Conservation (phyloP, 2,329 filamentous ascomycete species). For the Tolypocladium amazonense region DNA sequence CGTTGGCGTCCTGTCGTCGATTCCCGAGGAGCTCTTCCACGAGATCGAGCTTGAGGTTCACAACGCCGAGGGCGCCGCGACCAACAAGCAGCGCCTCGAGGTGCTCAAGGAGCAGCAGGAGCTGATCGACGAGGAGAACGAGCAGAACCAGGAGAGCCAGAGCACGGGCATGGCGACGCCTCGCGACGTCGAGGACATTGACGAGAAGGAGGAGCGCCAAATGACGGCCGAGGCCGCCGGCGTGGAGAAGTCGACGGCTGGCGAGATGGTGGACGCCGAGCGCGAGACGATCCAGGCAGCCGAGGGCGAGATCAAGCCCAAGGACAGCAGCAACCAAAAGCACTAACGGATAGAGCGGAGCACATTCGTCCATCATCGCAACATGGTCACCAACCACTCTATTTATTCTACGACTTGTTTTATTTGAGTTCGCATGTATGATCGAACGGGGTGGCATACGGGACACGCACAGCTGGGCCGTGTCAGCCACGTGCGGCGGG, state of each 20-base stretch:
- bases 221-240: constrained; percentile 38
- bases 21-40: constrained; percentile 97
- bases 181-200: constrained; percentile 84
- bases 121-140: constrained; percentile 91
- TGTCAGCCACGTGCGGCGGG: not conserved
- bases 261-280: constrained; percentile 46
- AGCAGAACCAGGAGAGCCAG: constrained; percentile 77
- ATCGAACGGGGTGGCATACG: not conserved
- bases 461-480: not conserved
- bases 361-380: not conserved
- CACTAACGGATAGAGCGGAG: not conserved
- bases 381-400: not conserved
- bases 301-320: constrained; percentile 15
- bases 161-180: constrained; percentile 63
- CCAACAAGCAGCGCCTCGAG: constrained; percentile 97
- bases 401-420: not conserved
- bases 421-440: not conserved
- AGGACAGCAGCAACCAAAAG: not conserved
- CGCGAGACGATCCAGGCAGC: constrained; percentile 28
- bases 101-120: constrained; percentile 98
- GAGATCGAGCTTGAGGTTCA: constrained; percentile 98
- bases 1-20: constrained; percentile 82
- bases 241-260: constrained; percentile 35
- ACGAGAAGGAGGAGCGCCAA: constrained; percentile 76
- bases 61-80: constrained; percentile 90